Evolutionary conservation across 352 stramenopile species (phyloP), one percentile per base, ranked within the genome.

Genomic region (Pythium brachiatum): DNA sequence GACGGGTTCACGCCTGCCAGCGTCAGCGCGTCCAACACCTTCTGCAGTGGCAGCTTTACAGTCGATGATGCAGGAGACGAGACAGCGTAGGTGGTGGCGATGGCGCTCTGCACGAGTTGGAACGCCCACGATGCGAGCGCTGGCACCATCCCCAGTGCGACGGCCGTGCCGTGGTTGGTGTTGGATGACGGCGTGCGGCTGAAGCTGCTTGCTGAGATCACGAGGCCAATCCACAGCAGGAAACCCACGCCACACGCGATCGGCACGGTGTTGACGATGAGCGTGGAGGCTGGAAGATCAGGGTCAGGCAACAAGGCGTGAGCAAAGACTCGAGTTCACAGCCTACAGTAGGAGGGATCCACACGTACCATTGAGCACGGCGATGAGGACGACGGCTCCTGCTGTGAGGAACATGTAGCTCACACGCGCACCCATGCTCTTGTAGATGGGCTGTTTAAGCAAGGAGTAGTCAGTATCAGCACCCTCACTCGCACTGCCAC

Each of bases 201-300:
- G 60, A 82, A 82, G 51, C 71, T 77, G 55, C 65, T 74, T 23
- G 74, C 69, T 9, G 70, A 72, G 60, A 79, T 73, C 26, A 79
- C 74, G 27, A 82, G 70, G 18, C 74, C 74, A 44, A 82, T 82
- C 74, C 74, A 82, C n/a, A 82, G 62, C 36, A 82, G 47, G 36
- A 82, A 76, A 15, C 74, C 74, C 1, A 79, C 74, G 16, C 74
- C 74, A 57, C 68, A 77, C 12, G 73, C 69, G 20, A 79, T 68
- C 0, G 74, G 74, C 4, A 82, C 64, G 2, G 68, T 68, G 27
- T 69, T 70, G 51, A 75, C 68, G 20, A 79, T 75, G n/a, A 69
- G 41, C 2, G 71, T 64, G 54, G 63, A 53, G 0, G 69, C 69
- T 75, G 39, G 20, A 13, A 56, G 50, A 56, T 9, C 5, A 9